Evolutionary conservation across 2,329 filamentous ascomycete species (phyloP).

Genomic region (Aspergillus sp.): DNA sequence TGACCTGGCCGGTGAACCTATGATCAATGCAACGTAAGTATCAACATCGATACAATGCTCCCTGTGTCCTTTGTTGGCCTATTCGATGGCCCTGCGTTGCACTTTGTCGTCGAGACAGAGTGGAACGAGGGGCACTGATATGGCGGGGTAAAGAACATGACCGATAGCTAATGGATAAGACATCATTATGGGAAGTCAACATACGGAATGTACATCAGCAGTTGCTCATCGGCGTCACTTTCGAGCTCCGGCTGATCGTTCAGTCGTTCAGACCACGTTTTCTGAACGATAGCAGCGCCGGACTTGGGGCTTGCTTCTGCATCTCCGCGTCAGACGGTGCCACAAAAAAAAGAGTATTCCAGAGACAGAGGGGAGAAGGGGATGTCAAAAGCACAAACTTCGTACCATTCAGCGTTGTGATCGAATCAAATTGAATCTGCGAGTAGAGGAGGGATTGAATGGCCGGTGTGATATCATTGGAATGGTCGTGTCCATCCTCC

Average conservation of each 20-base stretch:
- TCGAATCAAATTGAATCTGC: slow-evolving; percentile 83
- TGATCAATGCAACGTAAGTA: not conserved
- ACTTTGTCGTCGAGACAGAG: not conserved
- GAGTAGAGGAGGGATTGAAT: slow-evolving; percentile 88
- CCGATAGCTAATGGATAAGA: not conserved
- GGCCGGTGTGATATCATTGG: slow-evolving; percentile 86
- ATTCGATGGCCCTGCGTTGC: not conserved
- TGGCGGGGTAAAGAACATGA: slow-evolving; percentile 18
- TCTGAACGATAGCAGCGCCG: slow-evolving; percentile 75
- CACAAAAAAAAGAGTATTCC: not conserved
- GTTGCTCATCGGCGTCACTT: slow-evolving; percentile 86
- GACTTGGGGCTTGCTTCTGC: slow-evolving; percentile 60
- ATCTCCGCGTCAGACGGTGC: slow-evolving; percentile 3
- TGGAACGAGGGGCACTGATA: slow-evolving; percentile 22
- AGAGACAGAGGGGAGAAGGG: not conserved
- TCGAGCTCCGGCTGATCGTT: slow-evolving; percentile 69
- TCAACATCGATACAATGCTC: too few relatives aligned
- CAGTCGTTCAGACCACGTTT: slow-evolving; percentile 85
- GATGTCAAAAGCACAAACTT: not conserved
- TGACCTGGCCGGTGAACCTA: slow-evolving; percentile 90
- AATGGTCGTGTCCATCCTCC: slow-evolving; percentile 73
- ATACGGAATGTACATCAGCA: slow-evolving; percentile 89
- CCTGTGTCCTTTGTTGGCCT: too few relatives aligned
- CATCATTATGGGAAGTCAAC: slow-evolving; percentile 26
- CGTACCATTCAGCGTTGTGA: slow-evolving; percentile 75